phyloP scores from a whole-genome alignment of 2,329 filamentous ascomycete species.

The Daldinia sp. region DNA sequence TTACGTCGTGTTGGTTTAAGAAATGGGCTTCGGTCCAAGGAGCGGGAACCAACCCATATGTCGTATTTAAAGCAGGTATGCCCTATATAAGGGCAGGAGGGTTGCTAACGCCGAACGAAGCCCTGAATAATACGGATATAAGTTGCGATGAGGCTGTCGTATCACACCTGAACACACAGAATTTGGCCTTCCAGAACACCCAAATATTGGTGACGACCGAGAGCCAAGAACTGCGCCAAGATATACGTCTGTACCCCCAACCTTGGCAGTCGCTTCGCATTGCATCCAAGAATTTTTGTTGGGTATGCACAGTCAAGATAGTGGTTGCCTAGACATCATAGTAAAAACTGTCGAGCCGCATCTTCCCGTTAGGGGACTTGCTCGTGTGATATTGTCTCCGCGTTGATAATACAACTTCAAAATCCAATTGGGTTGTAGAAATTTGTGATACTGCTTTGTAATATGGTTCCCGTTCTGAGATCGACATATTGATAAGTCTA shows the following conservation, averaged over 20 bases:
- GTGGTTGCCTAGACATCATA: too few species aligned
- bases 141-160: background rate
- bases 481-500: background rate
- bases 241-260: background rate
- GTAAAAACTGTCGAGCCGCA: background rate
- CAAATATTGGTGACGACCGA: background rate
- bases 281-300: background rate
- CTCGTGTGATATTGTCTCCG: background rate
- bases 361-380: background rate
- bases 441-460: background rate
- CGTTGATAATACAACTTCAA: background rate
- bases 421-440: background rate
- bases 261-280: background rate
- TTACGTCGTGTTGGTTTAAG: background rate
- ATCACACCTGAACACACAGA: background rate
- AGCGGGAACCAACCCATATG: background rate
- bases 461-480: background rate
- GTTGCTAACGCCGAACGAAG: background rate
- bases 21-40: background rate
- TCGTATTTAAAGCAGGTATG: background rate
- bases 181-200: background rate
- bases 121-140: background rate
- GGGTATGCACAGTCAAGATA: background rate
- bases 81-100: background rate
- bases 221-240: background rate